Percentiles rank a stretch among this genome's conserved stretches.
phyloP scores from a whole-genome alignment of 805 yeast genomes.

The Saccharomycopsis amapae region DNA sequence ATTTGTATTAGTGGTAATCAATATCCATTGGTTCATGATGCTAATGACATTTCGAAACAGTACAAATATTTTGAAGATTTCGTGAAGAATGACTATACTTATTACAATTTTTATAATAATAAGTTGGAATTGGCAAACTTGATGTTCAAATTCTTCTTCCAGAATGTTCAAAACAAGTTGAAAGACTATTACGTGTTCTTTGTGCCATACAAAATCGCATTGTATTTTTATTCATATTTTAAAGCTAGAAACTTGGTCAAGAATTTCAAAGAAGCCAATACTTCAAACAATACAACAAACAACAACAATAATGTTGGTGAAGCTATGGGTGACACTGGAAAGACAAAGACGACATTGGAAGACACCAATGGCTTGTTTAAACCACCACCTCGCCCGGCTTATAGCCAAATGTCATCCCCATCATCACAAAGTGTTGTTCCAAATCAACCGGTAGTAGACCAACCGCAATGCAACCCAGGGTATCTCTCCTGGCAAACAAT shows the following conservation, averaged over 20 bases:
- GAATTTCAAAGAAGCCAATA: neutral
- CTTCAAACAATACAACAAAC: neutral
- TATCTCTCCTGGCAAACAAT: too few species aligned
- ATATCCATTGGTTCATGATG: constrained; percentile 6
- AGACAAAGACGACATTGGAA: too few species aligned
- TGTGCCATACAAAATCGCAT: constrained; percentile 17
- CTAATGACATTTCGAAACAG: constrained; percentile 1
- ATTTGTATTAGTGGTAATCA: constrained; percentile 12
- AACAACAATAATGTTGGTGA: neutral
- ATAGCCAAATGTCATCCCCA: too few species aligned
- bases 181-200: constrained; percentile 19
- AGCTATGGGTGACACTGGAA: neutral
- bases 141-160: constrained; percentile 19
- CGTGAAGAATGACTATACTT: constrained; percentile 11
- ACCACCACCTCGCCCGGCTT: too few species aligned
- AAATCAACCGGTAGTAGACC: too few species aligned
- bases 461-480: too few species aligned
- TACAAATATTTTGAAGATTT: constrained; percentile 6
- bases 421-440: too few species aligned
- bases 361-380: too few species aligned
- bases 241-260: constrained; percentile 18
- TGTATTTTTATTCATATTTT: constrained; percentile 20
- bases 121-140: constrained; percentile 17
- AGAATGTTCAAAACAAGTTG: constrained; percentile 7
- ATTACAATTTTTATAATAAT: constrained; percentile 18